Evolutionary conservation across 2,329 filamentous ascomycete genomes (phyloP).

Genomic region (Achaetomium macrosporum): DNA sequence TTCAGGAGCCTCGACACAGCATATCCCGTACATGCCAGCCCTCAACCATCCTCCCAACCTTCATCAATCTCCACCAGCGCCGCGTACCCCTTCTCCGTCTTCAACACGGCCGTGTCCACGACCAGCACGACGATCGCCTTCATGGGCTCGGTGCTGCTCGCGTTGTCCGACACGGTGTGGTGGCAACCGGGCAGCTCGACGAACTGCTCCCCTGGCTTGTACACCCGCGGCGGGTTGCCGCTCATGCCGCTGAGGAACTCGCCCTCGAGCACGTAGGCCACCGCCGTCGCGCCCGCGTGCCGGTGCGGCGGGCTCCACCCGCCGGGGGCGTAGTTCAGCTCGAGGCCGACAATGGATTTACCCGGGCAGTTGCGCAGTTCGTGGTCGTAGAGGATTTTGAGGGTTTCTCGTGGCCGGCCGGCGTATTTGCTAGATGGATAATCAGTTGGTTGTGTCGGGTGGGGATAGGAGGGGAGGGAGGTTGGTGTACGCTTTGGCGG

Average conservation of each 20-base stretch:
- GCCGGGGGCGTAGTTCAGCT: slow-evolving; percentile 33
- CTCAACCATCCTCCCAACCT: slow-evolving; percentile 3
- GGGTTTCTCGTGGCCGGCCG: slow-evolving; percentile 6
- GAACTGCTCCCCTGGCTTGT: slow-evolving; percentile 35
- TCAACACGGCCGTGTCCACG: slow-evolving; percentile 11
- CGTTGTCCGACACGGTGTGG: slow-evolving; percentile 41
- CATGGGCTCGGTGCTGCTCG: slow-evolving; percentile 32
- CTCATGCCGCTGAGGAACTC: slow-evolving; percentile 45
- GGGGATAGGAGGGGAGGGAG: background rate
- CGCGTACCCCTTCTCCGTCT: slow-evolving; percentile 5
- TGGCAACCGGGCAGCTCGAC: slow-evolving; percentile 44
- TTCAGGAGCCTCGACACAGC: background rate
- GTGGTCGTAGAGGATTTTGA: slow-evolving; percentile 24
- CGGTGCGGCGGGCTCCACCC: slow-evolving; percentile 39
- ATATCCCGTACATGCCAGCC: background rate
- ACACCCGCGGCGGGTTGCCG: slow-evolving; percentile 35
- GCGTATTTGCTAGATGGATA: slow-evolving; percentile 6
- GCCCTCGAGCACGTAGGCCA: slow-evolving; percentile 36
- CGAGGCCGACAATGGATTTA: slow-evolving; percentile 36
- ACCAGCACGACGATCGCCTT: slow-evolving; percentile 13
- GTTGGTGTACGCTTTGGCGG: slow-evolving; percentile 1
- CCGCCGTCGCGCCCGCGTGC: slow-evolving; percentile 39
- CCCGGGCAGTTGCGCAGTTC: slow-evolving; percentile 35
- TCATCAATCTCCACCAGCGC: slow-evolving; percentile 5
- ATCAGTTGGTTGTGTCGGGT: background rate